Conservation (phyloP, 2,329 filamentous ascomycete genomes). For the Akanthomyces uredinophilus region DNA sequence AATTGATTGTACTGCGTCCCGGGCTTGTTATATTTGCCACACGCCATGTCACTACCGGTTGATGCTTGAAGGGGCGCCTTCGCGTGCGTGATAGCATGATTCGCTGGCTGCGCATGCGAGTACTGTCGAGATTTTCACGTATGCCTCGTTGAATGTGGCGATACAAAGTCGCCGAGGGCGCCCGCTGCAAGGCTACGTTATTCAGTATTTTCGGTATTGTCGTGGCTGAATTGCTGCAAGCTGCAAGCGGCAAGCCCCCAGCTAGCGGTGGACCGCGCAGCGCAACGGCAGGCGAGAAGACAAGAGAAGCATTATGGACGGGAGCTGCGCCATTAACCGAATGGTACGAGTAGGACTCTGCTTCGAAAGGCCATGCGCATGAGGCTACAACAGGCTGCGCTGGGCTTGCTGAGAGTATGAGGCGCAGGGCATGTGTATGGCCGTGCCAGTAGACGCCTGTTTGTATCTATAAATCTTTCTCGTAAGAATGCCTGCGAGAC, state of each 20-base stretch:
- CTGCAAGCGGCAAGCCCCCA: not conserved
- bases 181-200: too few species aligned
- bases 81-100: not conserved
- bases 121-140: too few species aligned
- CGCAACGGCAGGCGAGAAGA: not conserved
- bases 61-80: not conserved
- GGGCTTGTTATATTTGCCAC: not conserved
- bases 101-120: not conserved
- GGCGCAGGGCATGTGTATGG: not conserved
- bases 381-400: not conserved
- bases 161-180: too few species aligned
- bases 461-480: not conserved
- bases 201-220: not conserved
- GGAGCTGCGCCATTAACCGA: not conserved
- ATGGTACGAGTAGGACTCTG: not conserved
- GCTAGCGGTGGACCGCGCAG: not conserved
- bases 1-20: not conserved
- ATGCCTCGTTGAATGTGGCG: too few species aligned
- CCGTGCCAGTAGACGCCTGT: not conserved
- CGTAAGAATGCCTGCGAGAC: constrained; percentile 1
- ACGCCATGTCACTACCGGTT: not conserved
- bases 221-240: not conserved
- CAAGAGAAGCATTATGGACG: not conserved
- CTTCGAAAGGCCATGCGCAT: not conserved
- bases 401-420: not conserved